Base-by-base conservation (phyloP, 768 basidiomycete genomes). In the Imleria badia region DNA sequence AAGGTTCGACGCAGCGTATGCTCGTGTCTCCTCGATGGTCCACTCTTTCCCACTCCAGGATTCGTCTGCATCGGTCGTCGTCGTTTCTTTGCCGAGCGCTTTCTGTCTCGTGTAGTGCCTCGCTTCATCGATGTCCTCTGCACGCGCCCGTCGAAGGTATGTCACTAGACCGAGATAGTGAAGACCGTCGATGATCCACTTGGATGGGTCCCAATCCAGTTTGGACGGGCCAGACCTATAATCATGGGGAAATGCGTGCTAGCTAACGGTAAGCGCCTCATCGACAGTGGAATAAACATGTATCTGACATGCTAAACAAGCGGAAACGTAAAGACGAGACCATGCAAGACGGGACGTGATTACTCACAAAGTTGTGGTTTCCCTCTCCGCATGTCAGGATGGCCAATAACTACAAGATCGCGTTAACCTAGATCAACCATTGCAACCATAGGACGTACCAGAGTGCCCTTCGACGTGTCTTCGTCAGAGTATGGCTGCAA, bases 231-330 rank as follows among this genome's bases (percentile, higher is more conserved):
- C 47, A 22, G 56, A 57, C 20, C 56, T 44, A 26, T 58, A 58
- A 35, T 58, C 56, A 31, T 58, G 55, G n/a, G 56, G 55, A 45
- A 58, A 58, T 14, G 56, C n/a, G 14, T 58, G 55, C 56, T 58
- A 42, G 13, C 10, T 33, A 42, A 36, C 4, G 30, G 55, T 56
- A 14, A 56, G 55, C n/a, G 15, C 14, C 22, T 56, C 30, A 23
- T 47, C 22, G 13, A 38, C 40, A n/a, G 10, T 3, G 11, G 30
- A 56, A n/a, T 11, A n/a, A 12, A 38, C 4, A 11, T 42, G 20
- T 20, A 11, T 44, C 56, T 58, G 14, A 58, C 56, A 26, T 57
- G 55, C 56, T 58, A 20, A 23, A 48, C 19, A 9, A 35, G n/a
- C 42, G 43, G 36, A 22, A 13, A n/a, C n/a, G n/a, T 49, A 1